Base-by-base conservation (phyloP, 2,329 filamentous ascomycete species). In the Botryosphaeria dothidea region DNA sequence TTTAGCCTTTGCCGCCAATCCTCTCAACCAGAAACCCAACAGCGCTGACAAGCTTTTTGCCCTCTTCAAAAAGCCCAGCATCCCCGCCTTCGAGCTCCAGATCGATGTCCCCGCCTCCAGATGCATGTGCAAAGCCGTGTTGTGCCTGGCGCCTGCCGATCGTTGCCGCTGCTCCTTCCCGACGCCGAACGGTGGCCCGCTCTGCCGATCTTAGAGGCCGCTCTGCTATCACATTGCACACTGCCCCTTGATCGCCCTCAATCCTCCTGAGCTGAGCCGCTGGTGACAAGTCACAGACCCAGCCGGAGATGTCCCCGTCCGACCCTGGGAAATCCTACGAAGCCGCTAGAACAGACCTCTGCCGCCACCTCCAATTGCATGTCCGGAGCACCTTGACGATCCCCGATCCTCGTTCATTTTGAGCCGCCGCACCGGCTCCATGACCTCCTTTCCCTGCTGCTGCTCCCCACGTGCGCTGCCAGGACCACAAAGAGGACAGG, bases 1-100 rank as follows among this genome's bases (percentile, higher is more conserved):
- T 58, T 58, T 58, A 31, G 25, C 38, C 38, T 58, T 58, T 4
- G n/a, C n/a, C n/a, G n/a, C n/a, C n/a, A n/a, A n/a, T n/a, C n/a
- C 21, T 13, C 21, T 17, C 45, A 15, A 17, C 15, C 34, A 43
- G 36, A 34, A 43, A 29, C 25, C 38, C 52, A 41, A 13, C n/a
- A 19, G 9, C 21, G 15, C n/a, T 38, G 54, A 31, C 27, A 58
- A 45, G 56, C 56, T 58, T 46, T 46, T 41, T 17, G 4, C 15
- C 38, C 11, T 41, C 38, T n/a, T 5, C 38, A 34, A 5, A 34
- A 5, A 34, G 31, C 31, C 11, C 31, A 5, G 6, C 38, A 4
- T 43, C 11, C 38, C 17, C 38, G 31, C 31, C n/a, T n/a, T n/a
- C n/a, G n/a, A n/a, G 31, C 31, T 34, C 13, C 25, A 25, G 19